phyloP scores from a whole-genome alignment of 208 protist species.

The Vickermania spadyakhi region DNA sequence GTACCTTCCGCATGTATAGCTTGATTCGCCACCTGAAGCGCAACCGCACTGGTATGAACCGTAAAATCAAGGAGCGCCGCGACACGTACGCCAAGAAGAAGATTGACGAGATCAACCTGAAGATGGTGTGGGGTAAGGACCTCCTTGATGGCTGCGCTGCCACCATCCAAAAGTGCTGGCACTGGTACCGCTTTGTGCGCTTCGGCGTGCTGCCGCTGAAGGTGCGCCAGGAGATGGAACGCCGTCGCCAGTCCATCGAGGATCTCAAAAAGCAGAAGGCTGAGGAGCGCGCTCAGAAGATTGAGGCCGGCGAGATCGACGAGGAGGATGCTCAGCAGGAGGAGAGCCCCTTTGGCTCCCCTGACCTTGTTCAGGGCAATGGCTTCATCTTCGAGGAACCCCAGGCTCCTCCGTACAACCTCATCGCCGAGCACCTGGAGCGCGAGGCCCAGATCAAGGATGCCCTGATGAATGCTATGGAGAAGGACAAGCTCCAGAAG shows the following conservation, averaged over 20 bases:
- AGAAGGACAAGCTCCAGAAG: constrained; percentile 23
- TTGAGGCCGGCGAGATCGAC: neutral
- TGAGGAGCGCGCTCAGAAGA: neutral
- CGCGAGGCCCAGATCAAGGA: constrained; percentile 30
- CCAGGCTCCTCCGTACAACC: constrained; percentile 33
- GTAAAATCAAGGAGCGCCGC: constrained; percentile 14
- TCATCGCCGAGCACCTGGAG: constrained; percentile 44
- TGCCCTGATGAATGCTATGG: constrained; percentile 25
- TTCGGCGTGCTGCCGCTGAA: constrained; percentile 13
- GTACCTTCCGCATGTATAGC: constrained; percentile 57
- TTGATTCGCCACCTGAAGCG: constrained; percentile 32
- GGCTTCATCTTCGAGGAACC: constrained; percentile 10
- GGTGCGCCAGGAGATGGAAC: constrained; percentile 6
- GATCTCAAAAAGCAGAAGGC: neutral
- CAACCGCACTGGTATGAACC: constrained; percentile 4
- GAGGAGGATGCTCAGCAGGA: constrained; percentile 2
- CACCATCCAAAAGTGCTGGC: constrained; percentile 71
- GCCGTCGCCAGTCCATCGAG: neutral
- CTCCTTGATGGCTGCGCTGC: constrained; percentile 45
- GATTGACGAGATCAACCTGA: constrained; percentile 29
- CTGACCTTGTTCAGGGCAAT: neutral
- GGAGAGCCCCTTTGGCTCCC: neutral
- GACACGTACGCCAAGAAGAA: constrained; percentile 22
- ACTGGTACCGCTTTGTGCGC: constrained; percentile 36
- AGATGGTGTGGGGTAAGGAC: constrained; percentile 53